Conservation (phyloP, 805 yeast species). For the Kodamaea leandrae region DNA sequence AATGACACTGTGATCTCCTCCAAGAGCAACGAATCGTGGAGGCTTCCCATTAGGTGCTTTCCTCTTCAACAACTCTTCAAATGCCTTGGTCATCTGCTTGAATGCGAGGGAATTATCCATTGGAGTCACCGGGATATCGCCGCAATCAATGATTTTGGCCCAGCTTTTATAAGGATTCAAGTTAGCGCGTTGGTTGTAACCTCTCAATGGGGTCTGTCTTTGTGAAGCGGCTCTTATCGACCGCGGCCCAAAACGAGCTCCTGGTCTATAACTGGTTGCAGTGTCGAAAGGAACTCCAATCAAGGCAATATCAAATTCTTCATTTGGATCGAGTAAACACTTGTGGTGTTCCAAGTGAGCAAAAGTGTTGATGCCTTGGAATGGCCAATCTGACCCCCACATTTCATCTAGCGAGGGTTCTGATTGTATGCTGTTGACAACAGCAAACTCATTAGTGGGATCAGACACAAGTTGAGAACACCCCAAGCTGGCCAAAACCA, state of each 20-base stretch:
- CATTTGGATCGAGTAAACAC: constrained; percentile 52
- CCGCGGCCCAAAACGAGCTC: constrained; percentile 81
- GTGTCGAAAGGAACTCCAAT: constrained; percentile 85
- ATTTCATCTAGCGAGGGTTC: constrained; percentile 44
- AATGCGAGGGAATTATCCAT: constrained; percentile 55
- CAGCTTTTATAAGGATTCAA: constrained; percentile 49
- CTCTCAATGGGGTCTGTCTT: constrained; percentile 66
- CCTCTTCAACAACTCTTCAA: constrained; percentile 53
- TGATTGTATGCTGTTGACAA: neutral
- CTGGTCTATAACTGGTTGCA: constrained; percentile 73
- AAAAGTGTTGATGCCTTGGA: constrained; percentile 64
- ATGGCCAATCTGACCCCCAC: constrained; percentile 79
- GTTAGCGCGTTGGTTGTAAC: constrained; percentile 66
- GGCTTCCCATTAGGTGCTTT: constrained; percentile 21
- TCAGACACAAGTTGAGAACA: neutral
- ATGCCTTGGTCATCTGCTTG: constrained; percentile 51
- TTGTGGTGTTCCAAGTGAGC: constrained; percentile 65
- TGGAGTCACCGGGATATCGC: constrained; percentile 59
- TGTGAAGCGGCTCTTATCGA: constrained; percentile 68
- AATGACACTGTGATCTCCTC: constrained; percentile 81
- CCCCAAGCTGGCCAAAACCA: neutral
- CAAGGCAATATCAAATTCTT: constrained; percentile 62
- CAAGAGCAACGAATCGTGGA: constrained; percentile 69
- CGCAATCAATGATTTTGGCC: constrained; percentile 54
- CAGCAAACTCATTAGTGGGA: neutral